Evolutionary conservation across 2,329 filamentous ascomycete genomes (phyloP).

Genomic region (Alternaria novae-zelandiae): DNA sequence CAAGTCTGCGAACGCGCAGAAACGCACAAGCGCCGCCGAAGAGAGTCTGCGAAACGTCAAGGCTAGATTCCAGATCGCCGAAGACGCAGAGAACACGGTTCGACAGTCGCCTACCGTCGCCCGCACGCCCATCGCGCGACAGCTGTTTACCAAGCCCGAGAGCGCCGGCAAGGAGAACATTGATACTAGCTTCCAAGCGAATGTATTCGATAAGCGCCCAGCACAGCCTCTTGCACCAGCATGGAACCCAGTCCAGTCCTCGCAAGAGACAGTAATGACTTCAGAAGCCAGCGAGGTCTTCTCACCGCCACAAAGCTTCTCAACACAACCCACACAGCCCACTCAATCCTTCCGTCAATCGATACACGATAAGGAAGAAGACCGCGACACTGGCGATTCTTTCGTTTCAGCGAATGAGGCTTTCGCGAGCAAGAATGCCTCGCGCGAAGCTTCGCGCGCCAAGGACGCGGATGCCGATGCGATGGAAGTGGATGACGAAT

Average conservation of each 20-base stretch:
- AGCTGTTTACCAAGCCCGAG: constrained; percentile 36
- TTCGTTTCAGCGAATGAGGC: constrained; percentile 58
- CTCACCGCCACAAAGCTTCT: constrained; percentile 39
- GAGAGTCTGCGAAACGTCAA: constrained; percentile 59
- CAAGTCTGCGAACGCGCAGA: constrained; percentile 53
- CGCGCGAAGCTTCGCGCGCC: constrained; percentile 32
- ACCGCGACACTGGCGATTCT: constrained; percentile 51
- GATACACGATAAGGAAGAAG: constrained; percentile 28
- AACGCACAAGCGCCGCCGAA: constrained; percentile 60
- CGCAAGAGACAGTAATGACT: constrained; percentile 39
- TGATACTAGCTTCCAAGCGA: constrained; percentile 26
- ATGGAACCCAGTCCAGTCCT: constrained; percentile 29
- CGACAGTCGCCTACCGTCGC: constrained; percentile 29
- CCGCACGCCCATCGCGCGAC: constrained; percentile 36
- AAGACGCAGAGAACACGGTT: constrained; percentile 55
- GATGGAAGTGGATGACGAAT: constrained; percentile 42
- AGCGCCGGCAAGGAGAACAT: constrained; percentile 39
- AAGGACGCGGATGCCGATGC: constrained; percentile 31
- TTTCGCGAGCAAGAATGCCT: constrained; percentile 40
- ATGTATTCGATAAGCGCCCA: constrained; percentile 51
- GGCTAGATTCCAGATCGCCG: constrained; percentile 66
- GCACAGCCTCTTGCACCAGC: constrained; percentile 39
- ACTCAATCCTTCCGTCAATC: constrained; percentile 37
- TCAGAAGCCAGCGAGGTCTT: constrained; percentile 40
- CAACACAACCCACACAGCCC: constrained; percentile 42